Base-by-base conservation (phyloP, 768 basidiomycete genomes). In the Russula olivacea region DNA sequence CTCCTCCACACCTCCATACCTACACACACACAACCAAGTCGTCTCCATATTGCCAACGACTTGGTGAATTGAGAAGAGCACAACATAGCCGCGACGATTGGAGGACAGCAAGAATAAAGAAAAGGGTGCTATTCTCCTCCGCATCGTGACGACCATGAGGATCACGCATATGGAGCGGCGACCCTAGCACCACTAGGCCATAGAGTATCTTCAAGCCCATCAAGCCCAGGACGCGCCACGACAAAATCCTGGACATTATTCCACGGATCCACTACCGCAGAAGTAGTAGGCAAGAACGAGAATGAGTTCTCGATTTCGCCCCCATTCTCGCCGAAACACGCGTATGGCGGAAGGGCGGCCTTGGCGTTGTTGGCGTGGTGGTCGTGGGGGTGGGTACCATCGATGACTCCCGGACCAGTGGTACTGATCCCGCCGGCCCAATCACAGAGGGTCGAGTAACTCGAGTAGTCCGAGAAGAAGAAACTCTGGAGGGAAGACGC, bases 391-490 rank as follows among this genome's bases (percentile, higher is more conserved):
- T 48, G 47, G 25, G 23, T 15, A 25, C 28, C 28, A n/a, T 43
- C 41, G 28, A 28, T 21, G 3, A 56, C 21, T 2, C 23, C 49
- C n/a, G 23, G 8, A 14, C 30, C 36, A 17, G 40, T n/a, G 7
- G 6, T 6, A 11, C 10, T 15, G 10, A 11, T 10, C 5, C 30
- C 23, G 2, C 67, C 67, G 11, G 67, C 65, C 67, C 67, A 68
- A 45, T 58, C 67, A 55, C 64, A 66, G 23, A 68, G 58, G 7
- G 64, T 59, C 60, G 66, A 68, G 17, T 66, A 68, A 14, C 10
- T 59, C n/a, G 67, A 66, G 11, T 21, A 47, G 12, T 47, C 45
- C n/a, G 45, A 47, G 45, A 47, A 47, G 55, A 61, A 52, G 60
- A 62, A 67, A 25, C 11, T 21, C 12, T 49, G 34, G 1, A 55